phyloP scores from a whole-genome alignment of 495 filamentous ascomycete genomes.

The Lentithecium fluviatile region DNA sequence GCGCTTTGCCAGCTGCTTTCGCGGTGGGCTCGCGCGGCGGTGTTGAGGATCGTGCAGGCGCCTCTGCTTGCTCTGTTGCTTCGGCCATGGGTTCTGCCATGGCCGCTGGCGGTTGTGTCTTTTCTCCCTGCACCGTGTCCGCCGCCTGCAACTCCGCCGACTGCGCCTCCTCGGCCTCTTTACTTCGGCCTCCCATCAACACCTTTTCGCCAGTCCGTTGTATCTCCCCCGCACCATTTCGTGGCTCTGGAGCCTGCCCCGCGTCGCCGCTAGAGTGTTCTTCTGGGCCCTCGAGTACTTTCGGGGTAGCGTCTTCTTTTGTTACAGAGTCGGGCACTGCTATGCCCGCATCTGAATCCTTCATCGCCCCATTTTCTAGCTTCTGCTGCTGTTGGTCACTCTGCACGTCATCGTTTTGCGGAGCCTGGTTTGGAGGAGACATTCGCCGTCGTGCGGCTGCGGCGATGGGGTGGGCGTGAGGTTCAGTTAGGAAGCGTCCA shows the following conservation, averaged over 20 bases:
- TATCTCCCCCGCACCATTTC: not conserved
- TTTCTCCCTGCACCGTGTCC: not conserved
- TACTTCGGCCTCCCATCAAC: not conserved
- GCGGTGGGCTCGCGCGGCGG: conserved; percentile 26
- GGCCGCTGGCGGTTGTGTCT: not conserved
- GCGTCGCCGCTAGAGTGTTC: not conserved
- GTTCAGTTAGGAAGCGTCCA: conserved; percentile 7
- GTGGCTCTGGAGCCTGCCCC: conserved; percentile 14
- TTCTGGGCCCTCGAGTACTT: not conserved
- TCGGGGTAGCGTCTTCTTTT: not conserved
- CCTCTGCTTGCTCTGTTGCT: conserved; percentile 7
- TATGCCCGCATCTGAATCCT: not conserved
- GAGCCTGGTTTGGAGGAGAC: conserved; percentile 31
- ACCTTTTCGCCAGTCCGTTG: not conserved
- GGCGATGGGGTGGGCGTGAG: not conserved
- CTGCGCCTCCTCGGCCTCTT: not conserved
- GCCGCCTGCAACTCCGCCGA: not conserved
- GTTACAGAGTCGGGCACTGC: not conserved
- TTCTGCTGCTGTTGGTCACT: conserved; percentile 2
- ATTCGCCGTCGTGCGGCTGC: conserved; percentile 30
- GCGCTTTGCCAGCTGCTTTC: conserved; percentile 22
- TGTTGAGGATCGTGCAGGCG: conserved; percentile 16
- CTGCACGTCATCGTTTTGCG: conserved; percentile 23
- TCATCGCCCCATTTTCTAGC: conserved; percentile 8
- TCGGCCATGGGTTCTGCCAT: not conserved